Conservation (phyloP, 768 basidiomycete genomes). For the Podaxis pistillaris region DNA sequence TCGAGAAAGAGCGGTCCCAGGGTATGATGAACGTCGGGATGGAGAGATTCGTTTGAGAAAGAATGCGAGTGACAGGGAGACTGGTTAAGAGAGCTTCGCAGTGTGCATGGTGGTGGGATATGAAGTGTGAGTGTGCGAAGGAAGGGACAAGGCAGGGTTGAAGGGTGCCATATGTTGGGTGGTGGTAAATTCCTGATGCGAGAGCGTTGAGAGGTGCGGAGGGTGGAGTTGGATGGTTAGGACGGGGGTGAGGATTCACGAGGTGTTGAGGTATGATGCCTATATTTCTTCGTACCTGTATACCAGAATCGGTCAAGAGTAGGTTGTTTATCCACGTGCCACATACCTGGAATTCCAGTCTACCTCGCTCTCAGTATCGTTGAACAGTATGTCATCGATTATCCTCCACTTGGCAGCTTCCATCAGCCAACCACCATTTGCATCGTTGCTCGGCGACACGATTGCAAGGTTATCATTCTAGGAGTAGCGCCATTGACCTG, state of each 20-base stretch:
- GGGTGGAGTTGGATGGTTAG: constrained; percentile 22
- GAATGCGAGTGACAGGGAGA: constrained; percentile 28
- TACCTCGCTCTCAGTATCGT: constrained; percentile 17
- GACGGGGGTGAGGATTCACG: constrained; percentile 25
- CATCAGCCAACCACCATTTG: constrained; percentile 29
- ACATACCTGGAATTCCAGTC: constrained; percentile 38
- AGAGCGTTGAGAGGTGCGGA: constrained; percentile 23
- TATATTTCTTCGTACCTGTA: constrained; percentile 28
- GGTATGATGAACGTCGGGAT: constrained; percentile 34
- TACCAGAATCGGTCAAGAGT: too few species aligned
- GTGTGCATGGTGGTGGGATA: constrained; percentile 17
- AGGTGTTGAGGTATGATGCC: constrained; percentile 22
- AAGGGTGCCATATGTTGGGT: constrained; percentile 35
- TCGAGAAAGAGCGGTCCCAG: constrained; percentile 33
- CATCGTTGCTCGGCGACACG: constrained; percentile 40
- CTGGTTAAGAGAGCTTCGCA: constrained; percentile 25
- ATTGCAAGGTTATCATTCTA: constrained; percentile 39
- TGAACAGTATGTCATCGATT: constrained; percentile 32
- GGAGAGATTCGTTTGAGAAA: constrained; percentile 23
- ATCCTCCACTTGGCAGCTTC: constrained; percentile 38
- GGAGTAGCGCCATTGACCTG: constrained; percentile 36
- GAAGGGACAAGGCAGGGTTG: constrained; percentile 31
- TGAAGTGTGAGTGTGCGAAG: constrained; percentile 34
- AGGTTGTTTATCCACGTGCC: neutral
- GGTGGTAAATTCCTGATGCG: constrained; percentile 27